Base-by-base conservation (phyloP, 148 eudicot species). In the Rhododendron molle region DNA sequence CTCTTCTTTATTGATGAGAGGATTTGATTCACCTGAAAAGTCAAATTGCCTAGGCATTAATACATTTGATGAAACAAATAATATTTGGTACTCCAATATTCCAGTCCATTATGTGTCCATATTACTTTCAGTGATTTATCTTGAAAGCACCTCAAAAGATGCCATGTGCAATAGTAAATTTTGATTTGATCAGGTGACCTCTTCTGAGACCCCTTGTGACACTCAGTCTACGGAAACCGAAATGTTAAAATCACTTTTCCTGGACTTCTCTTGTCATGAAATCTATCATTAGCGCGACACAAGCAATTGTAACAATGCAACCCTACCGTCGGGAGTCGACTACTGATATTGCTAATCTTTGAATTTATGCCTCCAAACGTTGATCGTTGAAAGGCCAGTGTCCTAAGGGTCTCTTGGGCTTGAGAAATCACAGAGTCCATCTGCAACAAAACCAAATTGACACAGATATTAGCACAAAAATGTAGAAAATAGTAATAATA, bases 1-100 rank as follows among this genome's bases (percentile, higher is more conserved):
- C 94, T 95, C 97, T 94, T 93, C 95, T 94, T 97, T 93, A 95
- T 97, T 34, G 99, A 88, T 32, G 95, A 90, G 49, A 97, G 92
- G 80, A 97, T 91, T 49, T 92, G 94, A 89, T 94, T 95, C 81
- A 97, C 96, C 99, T 97, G 97, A 90, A 90, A 67, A 30, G 52
- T 84, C 49, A 87, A 74, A 76, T 78, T 54, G 73, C 54, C 36
- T 3, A 23, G 73, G 26, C 21, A 26, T 40, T 46, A 84, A 38
- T 38, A 69, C 81, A 0, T 34, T 46, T 73, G 1, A 74, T 13
- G 9, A 46, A 83, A 47, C 34, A 23, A 26, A 34, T 47, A 2
- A 28, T 36, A 50, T 81, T 62, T 38, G 36, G 50, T 23, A 38
- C 72, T 60, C 50, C 50, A 28, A 72, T 36, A 71, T 40, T 30